These are phyloP conservation scores for Hericium erinaceus DNA, from an alignment of 768 basidiomycete genomes.

Conservation along the genomic window DNA sequence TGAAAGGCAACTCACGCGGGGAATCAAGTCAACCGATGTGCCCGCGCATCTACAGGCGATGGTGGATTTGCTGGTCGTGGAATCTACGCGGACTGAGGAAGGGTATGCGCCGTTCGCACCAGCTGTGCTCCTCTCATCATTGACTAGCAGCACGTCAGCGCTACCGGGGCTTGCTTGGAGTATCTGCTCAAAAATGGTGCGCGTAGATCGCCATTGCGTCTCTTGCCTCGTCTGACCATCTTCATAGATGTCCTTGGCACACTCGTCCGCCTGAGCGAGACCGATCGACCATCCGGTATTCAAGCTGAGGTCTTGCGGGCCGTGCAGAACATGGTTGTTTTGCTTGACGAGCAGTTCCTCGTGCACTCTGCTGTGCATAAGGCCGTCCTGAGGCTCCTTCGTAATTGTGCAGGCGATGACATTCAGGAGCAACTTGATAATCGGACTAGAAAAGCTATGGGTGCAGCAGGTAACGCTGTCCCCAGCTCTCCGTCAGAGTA, in stretches of 20 bases:
- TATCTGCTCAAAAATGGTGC: constrained; percentile 83
- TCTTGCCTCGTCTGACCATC: not conserved
- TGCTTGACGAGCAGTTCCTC: constrained; percentile 89
- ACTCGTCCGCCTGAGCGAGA: constrained; percentile 78
- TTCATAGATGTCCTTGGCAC: constrained; percentile 67
- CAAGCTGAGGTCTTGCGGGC: constrained; percentile 82
- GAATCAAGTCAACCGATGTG: constrained; percentile 76
- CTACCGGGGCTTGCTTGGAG: constrained; percentile 84
- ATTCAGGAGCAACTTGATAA: constrained; percentile 83
- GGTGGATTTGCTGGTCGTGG: constrained; percentile 80
- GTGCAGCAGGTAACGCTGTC: constrained; percentile 67
- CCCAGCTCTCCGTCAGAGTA: constrained; percentile 78
- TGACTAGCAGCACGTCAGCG: constrained; percentile 32
- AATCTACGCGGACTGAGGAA: constrained; percentile 77
- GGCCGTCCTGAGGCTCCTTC: constrained; percentile 74
- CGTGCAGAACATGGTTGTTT: constrained; percentile 85
- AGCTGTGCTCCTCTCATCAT: not conserved
- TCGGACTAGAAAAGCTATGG: constrained; percentile 54
- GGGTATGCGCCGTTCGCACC: constrained; percentile 45
- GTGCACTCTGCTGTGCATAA: constrained; percentile 87
- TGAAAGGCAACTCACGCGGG: constrained; percentile 76
- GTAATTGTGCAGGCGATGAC: constrained; percentile 89
- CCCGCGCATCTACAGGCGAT: constrained; percentile 68
- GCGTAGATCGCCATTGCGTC: constrained; percentile 10
- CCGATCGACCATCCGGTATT: constrained; percentile 81